phyloP scores from a whole-genome alignment of 371 early-diverging fungal species.

The Dinochytrium kinnereticum region DNA sequence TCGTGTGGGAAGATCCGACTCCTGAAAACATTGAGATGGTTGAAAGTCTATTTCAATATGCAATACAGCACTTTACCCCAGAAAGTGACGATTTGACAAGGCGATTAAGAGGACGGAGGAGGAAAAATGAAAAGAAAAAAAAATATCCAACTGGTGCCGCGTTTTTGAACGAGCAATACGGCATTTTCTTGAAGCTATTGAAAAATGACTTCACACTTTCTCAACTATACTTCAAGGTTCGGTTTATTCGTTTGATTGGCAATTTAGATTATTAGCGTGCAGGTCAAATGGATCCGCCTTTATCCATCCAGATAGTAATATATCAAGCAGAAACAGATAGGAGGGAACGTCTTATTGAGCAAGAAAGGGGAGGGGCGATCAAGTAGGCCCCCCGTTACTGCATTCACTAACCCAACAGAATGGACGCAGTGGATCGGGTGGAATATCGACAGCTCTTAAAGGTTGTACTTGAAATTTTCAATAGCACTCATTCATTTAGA shows the following conservation, averaged over 20 bases:
- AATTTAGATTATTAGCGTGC: not conserved
- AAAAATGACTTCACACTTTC: slow-evolving; percentile 12
- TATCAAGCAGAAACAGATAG: slow-evolving; percentile 12
- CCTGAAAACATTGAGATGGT: slow-evolving; percentile 6
- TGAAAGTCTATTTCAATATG: not conserved
- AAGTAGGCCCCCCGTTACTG: not conserved
- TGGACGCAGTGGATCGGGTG: slow-evolving; percentile 11
- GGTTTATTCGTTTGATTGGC: not conserved
- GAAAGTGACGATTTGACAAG: not conserved
- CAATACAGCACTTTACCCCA: slow-evolving; percentile 6
- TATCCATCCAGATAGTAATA: not conserved
- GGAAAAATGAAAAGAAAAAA: not conserved
- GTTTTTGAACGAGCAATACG: slow-evolving; percentile 9
- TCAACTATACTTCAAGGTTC: slow-evolving; percentile 13
- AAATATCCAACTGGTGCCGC: not conserved
- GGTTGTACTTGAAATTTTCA: not conserved
- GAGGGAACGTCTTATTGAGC: slow-evolving; percentile 4
- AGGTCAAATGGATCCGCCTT: slow-evolving; percentile 7
- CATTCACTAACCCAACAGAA: not conserved
- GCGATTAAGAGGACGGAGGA: not conserved
- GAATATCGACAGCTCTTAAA: slow-evolving; percentile 3
- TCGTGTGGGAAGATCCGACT: slow-evolving; percentile 4
- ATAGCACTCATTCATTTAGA: not conserved
- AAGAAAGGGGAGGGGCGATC: slow-evolving; percentile 4
- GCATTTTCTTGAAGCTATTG: slow-evolving; percentile 7